A percentile compares a stretch with the other conserved stretches of the same genome.
These are phyloP conservation scores for Aspergillus novofumigatus DNA, from an alignment of 2,329 filamentous ascomycete species.

Conservation along the genomic window DNA sequence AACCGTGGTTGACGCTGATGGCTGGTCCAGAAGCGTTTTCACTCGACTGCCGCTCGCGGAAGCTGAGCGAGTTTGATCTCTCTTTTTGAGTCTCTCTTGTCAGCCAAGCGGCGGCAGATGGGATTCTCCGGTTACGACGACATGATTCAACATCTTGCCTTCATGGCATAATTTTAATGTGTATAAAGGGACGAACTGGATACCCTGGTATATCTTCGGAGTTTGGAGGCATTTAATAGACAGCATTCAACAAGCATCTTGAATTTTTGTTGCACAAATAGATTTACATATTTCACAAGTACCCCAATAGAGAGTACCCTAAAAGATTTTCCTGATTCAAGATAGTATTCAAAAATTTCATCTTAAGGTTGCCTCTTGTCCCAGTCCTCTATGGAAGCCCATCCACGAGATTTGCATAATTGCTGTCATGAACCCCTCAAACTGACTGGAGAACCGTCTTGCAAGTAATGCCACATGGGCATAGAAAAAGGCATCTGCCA, in stretches of 20 bases:
- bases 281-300: not conserved
- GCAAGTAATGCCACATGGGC: conserved; percentile 30
- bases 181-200: conserved; percentile 1
- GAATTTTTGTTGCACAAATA: not conserved
- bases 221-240: conserved; percentile 1
- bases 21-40: conserved; percentile 60
- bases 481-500: conserved; percentile 27
- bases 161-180: conserved; percentile 11
- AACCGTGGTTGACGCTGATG: conserved; percentile 54
- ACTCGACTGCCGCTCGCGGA: conserved; percentile 36
- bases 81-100: not conserved
- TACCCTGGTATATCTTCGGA: conserved; percentile 3
- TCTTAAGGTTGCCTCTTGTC: conserved; percentile 23
- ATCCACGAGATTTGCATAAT: conserved; percentile 28
- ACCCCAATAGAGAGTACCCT: not conserved
- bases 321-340: not conserved
- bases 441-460: conserved; percentile 41
- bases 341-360: not conserved
- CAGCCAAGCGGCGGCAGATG: not conserved
- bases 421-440: conserved; percentile 43
- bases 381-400: conserved; percentile 47
- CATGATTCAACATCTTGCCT: conserved; percentile 14
- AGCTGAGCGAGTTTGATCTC: conserved; percentile 4
- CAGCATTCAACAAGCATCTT: not conserved
- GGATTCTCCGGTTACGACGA: conserved; percentile 3